Conservation (phyloP, 805 yeast species). For the Blastobotrys parvus region DNA sequence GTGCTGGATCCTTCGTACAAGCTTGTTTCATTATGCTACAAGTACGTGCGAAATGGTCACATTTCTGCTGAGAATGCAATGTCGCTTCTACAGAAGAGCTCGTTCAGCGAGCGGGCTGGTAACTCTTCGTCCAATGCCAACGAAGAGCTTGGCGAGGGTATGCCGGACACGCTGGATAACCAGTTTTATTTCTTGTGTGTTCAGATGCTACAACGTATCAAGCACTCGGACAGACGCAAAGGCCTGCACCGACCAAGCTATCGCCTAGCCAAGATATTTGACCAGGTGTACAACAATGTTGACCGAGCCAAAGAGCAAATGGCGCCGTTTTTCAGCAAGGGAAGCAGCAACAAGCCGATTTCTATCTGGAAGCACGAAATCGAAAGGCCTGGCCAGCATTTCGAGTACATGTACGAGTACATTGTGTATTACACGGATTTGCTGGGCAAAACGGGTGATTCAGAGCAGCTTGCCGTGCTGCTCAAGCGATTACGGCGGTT, state of each 20-base stretch:
- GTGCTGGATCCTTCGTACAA: constrained; percentile 70
- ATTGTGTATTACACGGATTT: constrained; percentile 54
- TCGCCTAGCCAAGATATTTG: constrained; percentile 55
- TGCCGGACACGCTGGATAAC: not conserved
- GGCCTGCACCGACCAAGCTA: constrained; percentile 89
- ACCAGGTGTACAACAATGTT: constrained; percentile 44
- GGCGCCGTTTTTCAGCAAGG: constrained; percentile 53
- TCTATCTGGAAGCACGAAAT: constrained; percentile 89
- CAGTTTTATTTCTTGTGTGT: constrained; percentile 37
- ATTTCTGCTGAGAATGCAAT: constrained; percentile 35
- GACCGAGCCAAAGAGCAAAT: constrained; percentile 56
- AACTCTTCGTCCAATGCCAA: not conserved
- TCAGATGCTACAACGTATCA: constrained; percentile 39
- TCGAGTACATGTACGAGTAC: constrained; percentile 65
- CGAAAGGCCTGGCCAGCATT: constrained; percentile 92
- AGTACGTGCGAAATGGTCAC: constrained; percentile 36
- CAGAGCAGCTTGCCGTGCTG: constrained; percentile 49
- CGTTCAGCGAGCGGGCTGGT: constrained; percentile 16
- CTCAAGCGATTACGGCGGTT: constrained; percentile 70
- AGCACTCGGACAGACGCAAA: constrained; percentile 61
- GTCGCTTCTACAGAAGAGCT: constrained; percentile 33
- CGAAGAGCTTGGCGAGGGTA: not conserved
- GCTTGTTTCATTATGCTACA: constrained; percentile 49
- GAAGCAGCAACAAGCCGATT: constrained; percentile 54
- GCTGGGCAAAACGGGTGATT: constrained; percentile 44